Conservation (phyloP, 108 stramenopile species). For the Pseudonitzschia multistriata region DNA sequence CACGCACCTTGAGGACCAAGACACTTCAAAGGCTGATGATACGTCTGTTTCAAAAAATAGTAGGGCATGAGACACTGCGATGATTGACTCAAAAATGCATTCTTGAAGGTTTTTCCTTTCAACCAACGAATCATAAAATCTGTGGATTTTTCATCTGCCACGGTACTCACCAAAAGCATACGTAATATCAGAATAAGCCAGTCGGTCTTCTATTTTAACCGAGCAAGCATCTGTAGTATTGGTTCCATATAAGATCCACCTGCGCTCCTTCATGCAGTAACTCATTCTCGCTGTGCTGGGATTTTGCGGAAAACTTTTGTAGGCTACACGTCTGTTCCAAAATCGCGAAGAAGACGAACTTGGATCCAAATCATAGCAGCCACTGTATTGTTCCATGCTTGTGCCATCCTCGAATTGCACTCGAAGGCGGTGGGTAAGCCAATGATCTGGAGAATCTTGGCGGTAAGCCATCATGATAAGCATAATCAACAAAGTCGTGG, state of each 20-base stretch:
- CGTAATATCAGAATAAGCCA: neutral
- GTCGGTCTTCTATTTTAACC: neutral
- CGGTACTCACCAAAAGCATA: slow-evolving; percentile 4
- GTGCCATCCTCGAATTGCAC: neutral
- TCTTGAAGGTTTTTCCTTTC: neutral
- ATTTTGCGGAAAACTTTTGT: neutral
- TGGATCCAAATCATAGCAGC: neutral
- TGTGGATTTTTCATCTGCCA: too few relatives aligned
- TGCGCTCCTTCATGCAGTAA: neutral
- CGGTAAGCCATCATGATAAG: neutral
- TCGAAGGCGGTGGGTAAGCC: neutral
- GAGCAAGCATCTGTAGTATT: neutral
- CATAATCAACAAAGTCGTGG: neutral
- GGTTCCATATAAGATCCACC: neutral
- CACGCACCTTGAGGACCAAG: neutral
- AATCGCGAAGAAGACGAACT: neutral
- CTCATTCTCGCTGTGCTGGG: neutral
- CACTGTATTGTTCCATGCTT: neutral
- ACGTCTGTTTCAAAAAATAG: neutral
- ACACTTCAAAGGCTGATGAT: neutral
- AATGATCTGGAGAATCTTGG: neutral
- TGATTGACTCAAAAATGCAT: neutral
- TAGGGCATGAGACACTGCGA: neutral
- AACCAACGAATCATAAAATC: too few relatives aligned
- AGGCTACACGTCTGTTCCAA: neutral